Evolutionary conservation across 2,329 filamentous ascomycete genomes (phyloP).

Genomic region (Aspergillus ustus): DNA sequence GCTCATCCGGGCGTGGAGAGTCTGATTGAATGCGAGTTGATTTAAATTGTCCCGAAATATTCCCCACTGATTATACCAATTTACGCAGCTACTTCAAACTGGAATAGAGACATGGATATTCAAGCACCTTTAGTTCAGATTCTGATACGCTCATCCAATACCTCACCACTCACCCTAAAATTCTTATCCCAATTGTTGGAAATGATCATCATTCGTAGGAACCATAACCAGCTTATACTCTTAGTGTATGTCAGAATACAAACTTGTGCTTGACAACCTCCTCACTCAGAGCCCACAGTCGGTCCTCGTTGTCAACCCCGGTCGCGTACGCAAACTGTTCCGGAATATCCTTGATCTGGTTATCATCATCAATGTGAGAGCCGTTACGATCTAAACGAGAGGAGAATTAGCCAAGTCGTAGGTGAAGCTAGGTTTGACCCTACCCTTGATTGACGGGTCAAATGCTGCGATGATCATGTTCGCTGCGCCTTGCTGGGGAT

Average conservation of each 20-base stretch:
- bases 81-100: too few species aligned
- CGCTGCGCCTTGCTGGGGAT: background rate
- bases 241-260: background rate
- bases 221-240: too few species aligned
- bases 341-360: background rate
- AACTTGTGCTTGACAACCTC: constrained; percentile 1
- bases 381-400: background rate
- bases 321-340: background rate
- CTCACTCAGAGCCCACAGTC: constrained; percentile 11
- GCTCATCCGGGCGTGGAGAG: constrained; percentile 27
- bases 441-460: constrained; percentile 2
- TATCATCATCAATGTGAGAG: constrained; percentile 5
- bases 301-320: constrained; percentile 3
- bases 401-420: background rate
- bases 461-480: background rate
- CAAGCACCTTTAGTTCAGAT: too few species aligned
- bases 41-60: background rate
- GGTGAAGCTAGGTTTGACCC: background rate
- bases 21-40: constrained; percentile 31
- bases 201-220: too few species aligned
- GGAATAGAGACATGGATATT: background rate
- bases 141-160: too few species aligned
- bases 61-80: too few species aligned
- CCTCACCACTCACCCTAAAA: too few species aligned
- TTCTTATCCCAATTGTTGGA: too few species aligned